Evolutionary conservation across 1,284 basidiomycete genomes (phyloP), one percentile per base, ranked within the genome.

Genomic region (Clitocybe nebularis): DNA sequence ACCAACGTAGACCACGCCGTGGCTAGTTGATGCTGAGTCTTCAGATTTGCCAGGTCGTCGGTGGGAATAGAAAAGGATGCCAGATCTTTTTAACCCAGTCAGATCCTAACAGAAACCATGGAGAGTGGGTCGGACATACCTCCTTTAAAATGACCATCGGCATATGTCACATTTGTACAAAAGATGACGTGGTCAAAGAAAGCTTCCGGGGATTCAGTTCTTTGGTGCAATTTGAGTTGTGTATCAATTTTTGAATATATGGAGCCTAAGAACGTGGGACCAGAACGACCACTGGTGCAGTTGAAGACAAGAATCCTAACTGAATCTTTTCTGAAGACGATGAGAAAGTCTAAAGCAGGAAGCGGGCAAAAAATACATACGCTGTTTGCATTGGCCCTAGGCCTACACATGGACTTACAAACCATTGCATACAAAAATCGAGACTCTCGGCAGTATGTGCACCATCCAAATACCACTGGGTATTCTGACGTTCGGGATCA

Each of bases 221-320:
- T 59, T 28, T 60, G 53, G 46, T 75, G 57, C 21, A 62, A 48
- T 48, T 67, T 54, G 24, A 84, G 66, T 45, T 75, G 79, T 3
- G 58, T 53, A n/a, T 64, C 62, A 21, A 71, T 67, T 28, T 67
- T 72, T 1, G 66, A 59, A 23, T 81, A 61, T 7, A 97, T 72
- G 0, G 78, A 66, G 2, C 64, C 65, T 13, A 99, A 70, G 58
- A 99, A 85, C 0, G 71, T 66, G 35, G 75, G 64, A 2, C 88
- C 93, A 4, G 89, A 88, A 22, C 96, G 82, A 5, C 93, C 95
- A 42, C 78, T 84, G 2, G 95, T 97, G 67, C 93, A 98, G 66
- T 99, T 99, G 72, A 99, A 99, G 24, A 99, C 77, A 34, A 99
- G 71, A 2, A 89, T 67, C n/a, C n/a, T n/a, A n/a, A n/a, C n/a